Percentiles rank a stretch among this genome's conserved stretches.
Conservation (phyloP, 176 grass and related monocot species). For the Luzula sylvatica region DNA sequence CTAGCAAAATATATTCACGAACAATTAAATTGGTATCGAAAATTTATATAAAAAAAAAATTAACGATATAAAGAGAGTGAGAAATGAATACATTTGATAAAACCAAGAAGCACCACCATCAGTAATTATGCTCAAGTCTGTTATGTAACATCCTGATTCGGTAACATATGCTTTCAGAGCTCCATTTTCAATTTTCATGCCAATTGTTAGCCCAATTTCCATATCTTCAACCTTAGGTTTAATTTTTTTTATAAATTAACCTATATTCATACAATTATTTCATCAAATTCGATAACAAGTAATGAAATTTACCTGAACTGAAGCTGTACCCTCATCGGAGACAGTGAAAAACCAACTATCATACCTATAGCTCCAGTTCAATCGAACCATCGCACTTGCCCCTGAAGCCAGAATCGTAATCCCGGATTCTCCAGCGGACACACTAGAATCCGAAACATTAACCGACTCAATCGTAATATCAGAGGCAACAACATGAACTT, state of each 20-base stretch:
- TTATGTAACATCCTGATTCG: conserved; percentile 76
- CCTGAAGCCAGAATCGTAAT: conserved; percentile 60
- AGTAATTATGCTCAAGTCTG: conserved; percentile 48
- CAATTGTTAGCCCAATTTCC: conserved; percentile 70
- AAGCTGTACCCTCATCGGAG: conserved; percentile 62
- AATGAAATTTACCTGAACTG: conserved; percentile 46
- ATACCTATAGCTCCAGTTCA: conserved; percentile 83
- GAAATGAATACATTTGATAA: conserved; percentile 75
- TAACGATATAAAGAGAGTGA: neutral
- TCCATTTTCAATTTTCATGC: conserved; percentile 78
- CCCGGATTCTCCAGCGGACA: conserved; percentile 43
- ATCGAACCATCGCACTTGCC: conserved; percentile 47
- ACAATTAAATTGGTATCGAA: conserved; percentile 9
- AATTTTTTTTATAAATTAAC: neutral
- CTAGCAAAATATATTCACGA: conserved; percentile 33
- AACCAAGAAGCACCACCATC: conserved; percentile 90
- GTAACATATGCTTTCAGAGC: conserved; percentile 50
- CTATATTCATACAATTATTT: neutral
- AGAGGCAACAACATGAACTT: conserved; percentile 41
- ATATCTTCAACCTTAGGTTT: conserved; percentile 93
- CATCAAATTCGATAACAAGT: neutral
- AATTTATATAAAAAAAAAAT: neutral
- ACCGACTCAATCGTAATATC: conserved; percentile 38
- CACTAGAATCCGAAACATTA: conserved; percentile 35
- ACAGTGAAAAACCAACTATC: conserved; percentile 46